Percentiles rank a stretch among this genome's conserved stretches.
These are phyloP conservation scores for Musa beccarii DNA, from an alignment of 176 grass and related monocot genomes.

Conservation along the genomic window DNA sequence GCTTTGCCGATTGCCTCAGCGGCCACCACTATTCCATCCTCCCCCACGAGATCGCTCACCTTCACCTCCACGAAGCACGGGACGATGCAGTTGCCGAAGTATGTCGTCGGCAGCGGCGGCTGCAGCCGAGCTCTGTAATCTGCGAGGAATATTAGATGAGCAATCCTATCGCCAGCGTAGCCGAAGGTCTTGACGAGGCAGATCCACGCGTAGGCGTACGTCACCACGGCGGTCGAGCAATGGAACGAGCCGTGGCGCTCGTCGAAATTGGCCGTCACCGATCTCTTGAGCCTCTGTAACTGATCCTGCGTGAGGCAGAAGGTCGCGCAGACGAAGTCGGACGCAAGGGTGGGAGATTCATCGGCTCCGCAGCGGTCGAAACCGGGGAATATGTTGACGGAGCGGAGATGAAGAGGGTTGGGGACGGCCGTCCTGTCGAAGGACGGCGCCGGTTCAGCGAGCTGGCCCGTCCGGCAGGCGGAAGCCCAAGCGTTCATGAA, in stretches of 20 bases:
- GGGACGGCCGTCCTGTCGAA: background rate
- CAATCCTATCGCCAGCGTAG: background rate
- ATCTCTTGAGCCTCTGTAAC: slow-evolving; percentile 17
- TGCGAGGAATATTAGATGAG: slow-evolving; percentile 8
- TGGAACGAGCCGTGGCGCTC: slow-evolving; percentile 9
- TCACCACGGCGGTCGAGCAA: slow-evolving; percentile 35
- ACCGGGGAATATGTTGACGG: too few species aligned
- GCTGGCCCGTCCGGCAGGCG: slow-evolving; percentile 14
- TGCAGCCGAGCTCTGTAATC: slow-evolving; percentile 23
- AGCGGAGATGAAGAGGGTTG: background rate
- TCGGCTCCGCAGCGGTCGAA: background rate
- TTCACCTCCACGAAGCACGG: background rate
- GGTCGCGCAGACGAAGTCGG: slow-evolving; percentile 19
- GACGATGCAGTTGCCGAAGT: slow-evolving; percentile 53
- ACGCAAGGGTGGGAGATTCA: background rate
- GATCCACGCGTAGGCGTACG: slow-evolving; percentile 31
- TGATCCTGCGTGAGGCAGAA: slow-evolving; percentile 14
- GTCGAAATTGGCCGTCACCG: background rate
- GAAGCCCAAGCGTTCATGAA: slow-evolving; percentile 50
- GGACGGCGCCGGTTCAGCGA: background rate
- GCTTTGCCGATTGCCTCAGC: slow-evolving; percentile 15
- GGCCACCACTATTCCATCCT: slow-evolving; percentile 3
- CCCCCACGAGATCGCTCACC: slow-evolving; percentile 4
- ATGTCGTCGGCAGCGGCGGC: slow-evolving; percentile 26
- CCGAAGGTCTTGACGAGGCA: slow-evolving; percentile 24